Conservation (phyloP, 345 rosid genomes). For the Viola odorata region DNA sequence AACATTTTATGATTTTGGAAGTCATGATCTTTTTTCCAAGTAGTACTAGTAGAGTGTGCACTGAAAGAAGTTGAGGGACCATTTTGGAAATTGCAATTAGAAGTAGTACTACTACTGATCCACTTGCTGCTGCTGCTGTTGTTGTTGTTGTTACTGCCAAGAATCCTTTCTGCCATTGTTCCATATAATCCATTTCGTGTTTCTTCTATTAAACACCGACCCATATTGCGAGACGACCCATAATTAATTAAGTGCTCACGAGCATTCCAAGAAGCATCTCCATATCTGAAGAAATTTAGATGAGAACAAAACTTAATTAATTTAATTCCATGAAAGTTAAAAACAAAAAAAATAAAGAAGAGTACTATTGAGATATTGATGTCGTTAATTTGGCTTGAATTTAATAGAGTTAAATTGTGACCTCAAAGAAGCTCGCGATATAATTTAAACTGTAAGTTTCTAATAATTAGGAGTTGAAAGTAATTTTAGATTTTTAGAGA, state of each 20-base stretch:
- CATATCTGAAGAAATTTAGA: conserved; percentile 33
- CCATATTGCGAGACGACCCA: conserved; percentile 13
- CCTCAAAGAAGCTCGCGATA: too few relatives aligned
- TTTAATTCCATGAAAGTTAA: too few relatives aligned
- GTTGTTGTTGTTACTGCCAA: conserved; percentile 21
- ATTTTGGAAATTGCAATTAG: conserved; percentile 12
- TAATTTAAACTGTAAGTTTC: too few relatives aligned
- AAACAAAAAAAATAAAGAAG: too few relatives aligned
- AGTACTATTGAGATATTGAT: too few relatives aligned
- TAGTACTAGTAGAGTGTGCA: conserved; percentile 15
- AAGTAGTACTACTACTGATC: not conserved
- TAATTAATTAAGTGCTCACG: conserved; percentile 27
- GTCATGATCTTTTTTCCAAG: conserved; percentile 19
- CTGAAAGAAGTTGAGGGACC: conserved; percentile 10
- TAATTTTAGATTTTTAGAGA: too few relatives aligned
- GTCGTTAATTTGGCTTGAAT: too few relatives aligned
- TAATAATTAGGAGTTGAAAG: too few relatives aligned
- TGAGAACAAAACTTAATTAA: too few relatives aligned
- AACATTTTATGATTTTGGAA: conserved; percentile 3
- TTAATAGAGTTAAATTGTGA: too few relatives aligned
- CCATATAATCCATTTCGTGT: conserved; percentile 28
- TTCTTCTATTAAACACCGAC: conserved; percentile 36
- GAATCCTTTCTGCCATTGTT: conserved; percentile 27
- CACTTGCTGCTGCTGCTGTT: conserved; percentile 19
- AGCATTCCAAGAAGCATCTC: conserved; percentile 52